Evolutionary conservation across 2,329 filamentous ascomycete species (phyloP).

Genomic region (Hypocreales sp.): DNA sequence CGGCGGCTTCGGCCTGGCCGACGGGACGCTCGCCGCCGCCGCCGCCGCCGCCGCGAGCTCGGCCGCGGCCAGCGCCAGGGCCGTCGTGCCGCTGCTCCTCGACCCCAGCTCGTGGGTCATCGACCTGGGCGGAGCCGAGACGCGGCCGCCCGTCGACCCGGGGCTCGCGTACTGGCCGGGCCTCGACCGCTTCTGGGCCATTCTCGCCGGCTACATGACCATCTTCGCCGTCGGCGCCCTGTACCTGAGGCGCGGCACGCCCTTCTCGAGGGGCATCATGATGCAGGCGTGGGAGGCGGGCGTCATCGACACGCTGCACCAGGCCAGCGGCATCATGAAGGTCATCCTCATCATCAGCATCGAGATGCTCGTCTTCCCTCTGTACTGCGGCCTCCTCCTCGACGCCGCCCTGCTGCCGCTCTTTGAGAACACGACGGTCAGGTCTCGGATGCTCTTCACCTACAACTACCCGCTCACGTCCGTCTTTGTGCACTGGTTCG

Average conservation of each 20-base stretch:
- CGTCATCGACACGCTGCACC: slow-evolving; percentile 69
- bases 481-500: slow-evolving; percentile 96
- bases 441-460: slow-evolving; percentile 65
- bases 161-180: slow-evolving; percentile 52
- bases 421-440: slow-evolving; percentile 67
- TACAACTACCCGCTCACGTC: slow-evolving; percentile 71
- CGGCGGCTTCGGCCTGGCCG: slow-evolving; percentile 19
- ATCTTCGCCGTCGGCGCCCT: slow-evolving; percentile 59
- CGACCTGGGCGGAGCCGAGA: slow-evolving; percentile 30
- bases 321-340: slow-evolving; percentile 94
- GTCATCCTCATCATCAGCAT: slow-evolving; percentile 98
- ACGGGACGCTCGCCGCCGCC: slow-evolving; percentile 4
- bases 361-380: slow-evolving; percentile 92
- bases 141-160: slow-evolving; percentile 28
- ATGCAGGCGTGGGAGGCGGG: slow-evolving; percentile 56
- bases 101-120: slow-evolving; percentile 44
- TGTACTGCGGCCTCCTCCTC: slow-evolving; percentile 87
- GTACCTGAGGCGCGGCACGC: slow-evolving; percentile 61
- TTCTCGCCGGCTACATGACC: slow-evolving; percentile 66
- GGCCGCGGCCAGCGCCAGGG: slow-evolving; percentile 7
- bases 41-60: slow-evolving; percentile 2
- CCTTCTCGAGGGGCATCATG: slow-evolving; percentile 43
- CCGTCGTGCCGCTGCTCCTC: slow-evolving; percentile 14
- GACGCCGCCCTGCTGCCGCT: slow-evolving; percentile 80
- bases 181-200: slow-evolving; percentile 52